Base-by-base conservation (phyloP, 768 basidiomycete genomes). In the Termitomyces titanicus region DNA sequence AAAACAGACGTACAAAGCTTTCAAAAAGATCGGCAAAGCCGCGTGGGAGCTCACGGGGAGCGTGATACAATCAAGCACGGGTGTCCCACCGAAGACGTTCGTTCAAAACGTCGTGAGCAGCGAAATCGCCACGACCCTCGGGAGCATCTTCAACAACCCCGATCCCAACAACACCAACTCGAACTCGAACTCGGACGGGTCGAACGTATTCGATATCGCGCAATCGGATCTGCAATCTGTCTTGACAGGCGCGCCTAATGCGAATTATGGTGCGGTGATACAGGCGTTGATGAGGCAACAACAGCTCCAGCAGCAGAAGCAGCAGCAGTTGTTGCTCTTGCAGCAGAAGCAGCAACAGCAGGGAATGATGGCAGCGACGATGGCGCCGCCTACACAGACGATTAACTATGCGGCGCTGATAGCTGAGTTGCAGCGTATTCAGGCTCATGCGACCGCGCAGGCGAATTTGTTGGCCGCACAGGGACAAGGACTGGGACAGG, bases 211-310 rank as follows among this genome's bases (percentile, higher is more conserved):
- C 15, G 47, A 22, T 2, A 1, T 48, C 1, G 4, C 22, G 2
- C 59, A 61, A 31, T 45, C 61, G 11, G 63, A 69, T 37, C 51
- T 74, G 40, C 68, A 72, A 47, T 65, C 65, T 27, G 70, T 72
- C 20, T 51, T 72, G 24, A 61, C 71, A 46, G 69, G 67, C 2
- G 56, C 59, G 22, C 68, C 68, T 5, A 54, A 66, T 48, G 72
- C 71, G 22, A 65, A 73, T 58, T 76, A 74, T 56, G 62, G 64
- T 29, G 65, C 49, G 0, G 66, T 72, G 5, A 67, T 74, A 18
- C 63, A 68, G 53, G 69, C 68, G 2, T 57, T 74, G 43, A 37
- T 64, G 42, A 45, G 2, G 34, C 54, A 53, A 27, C 55, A 63
- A 46, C 60, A 60, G 39, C 51, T 58, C 34, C 63, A 61, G 6